Evolutionary conservation across 2,329 filamentous ascomycete species (phyloP), one percentile per base, ranked within the genome.

Genomic region (Nectriaceae sp.): DNA sequence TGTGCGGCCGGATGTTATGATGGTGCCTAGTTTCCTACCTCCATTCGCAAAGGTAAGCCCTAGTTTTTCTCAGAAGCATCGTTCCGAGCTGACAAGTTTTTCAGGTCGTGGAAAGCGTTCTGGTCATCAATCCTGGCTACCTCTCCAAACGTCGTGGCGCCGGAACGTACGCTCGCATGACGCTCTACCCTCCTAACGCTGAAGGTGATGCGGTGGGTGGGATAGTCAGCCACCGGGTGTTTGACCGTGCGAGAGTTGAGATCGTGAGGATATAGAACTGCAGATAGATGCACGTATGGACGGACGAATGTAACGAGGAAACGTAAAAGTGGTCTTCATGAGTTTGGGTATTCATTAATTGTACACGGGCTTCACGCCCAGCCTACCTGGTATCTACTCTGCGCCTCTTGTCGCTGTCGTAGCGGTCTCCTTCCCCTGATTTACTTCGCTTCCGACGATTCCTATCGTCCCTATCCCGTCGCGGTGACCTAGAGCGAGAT

Each of bases 71-170:
- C 15, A 13, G 6, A 10, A 6, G 4, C 22, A 4, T 21, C 31
- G 19, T 21, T 26, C 5, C 11, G 38, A 44, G 15, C 57, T 62
- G 36, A 65, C 47, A 19, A 11, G 29, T 31, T n/a, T 22, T 29
- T 18, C 26, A 96, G 91, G 90, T 97, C 36, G 85, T 97, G 11
- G 90, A 97, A 63, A 90, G 87, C 57, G 91, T 97, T 0, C 71
- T 97, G 5, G 84, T 91, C 11, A 87, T 99, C 63, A 99, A 99
- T 67, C 93, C 94, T 0, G 93, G 94, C 4, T 86, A 84, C 42
- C 73, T 96, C 26, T 94, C 90, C 15, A 97, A 96, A 71, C 84
- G 89, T 47, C 85, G 84, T 50, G 91, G 87, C 1, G 80, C 92
- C 0, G 94, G 94, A 5, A 96, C 91, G 1, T 97, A 88, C 67